Percentiles rank a stretch among this genome's conserved stretches.
Evolutionary conservation across 2,329 filamentous ascomycete genomes (phyloP).

Genomic region (Catunica adiposa): DNA sequence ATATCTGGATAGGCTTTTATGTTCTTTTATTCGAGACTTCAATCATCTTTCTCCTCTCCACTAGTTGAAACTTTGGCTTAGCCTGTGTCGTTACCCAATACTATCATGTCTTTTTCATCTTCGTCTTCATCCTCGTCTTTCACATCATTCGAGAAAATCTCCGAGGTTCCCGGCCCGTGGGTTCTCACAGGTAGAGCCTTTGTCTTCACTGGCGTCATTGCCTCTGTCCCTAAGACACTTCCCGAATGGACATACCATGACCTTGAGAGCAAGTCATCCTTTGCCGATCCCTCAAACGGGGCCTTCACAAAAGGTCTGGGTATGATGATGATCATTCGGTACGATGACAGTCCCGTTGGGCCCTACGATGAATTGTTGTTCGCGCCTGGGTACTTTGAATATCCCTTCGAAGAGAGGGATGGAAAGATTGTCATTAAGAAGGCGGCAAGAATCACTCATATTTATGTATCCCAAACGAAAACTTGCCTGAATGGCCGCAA

Average conservation of each 20-base stretch:
- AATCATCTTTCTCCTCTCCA: too few relatives aligned
- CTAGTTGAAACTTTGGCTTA: too few relatives aligned
- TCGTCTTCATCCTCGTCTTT: neutral
- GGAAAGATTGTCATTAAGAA: slow-evolving; percentile 21
- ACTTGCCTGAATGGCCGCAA: slow-evolving; percentile 36
- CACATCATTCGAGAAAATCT: neutral
- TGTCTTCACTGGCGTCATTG: slow-evolving; percentile 2
- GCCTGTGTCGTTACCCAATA: too few relatives aligned
- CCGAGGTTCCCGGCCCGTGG: slow-evolving; percentile 4
- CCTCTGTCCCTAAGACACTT: neutral
- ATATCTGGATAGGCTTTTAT: too few relatives aligned
- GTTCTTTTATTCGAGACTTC: too few relatives aligned
- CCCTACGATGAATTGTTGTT: slow-evolving; percentile 37
- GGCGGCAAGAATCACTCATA: slow-evolving; percentile 30
- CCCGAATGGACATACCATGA: slow-evolving; percentile 21
- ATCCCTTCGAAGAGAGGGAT: slow-evolving; percentile 23
- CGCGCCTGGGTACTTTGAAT: slow-evolving; percentile 30
- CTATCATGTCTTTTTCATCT: too few relatives aligned
- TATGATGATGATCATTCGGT: slow-evolving; percentile 35
- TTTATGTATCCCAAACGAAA: slow-evolving; percentile 36
- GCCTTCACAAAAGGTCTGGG: slow-evolving; percentile 28
- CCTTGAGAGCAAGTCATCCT: slow-evolving; percentile 28
- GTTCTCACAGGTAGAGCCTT: neutral
- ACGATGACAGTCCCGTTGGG: slow-evolving; percentile 33
- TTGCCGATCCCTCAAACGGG: slow-evolving; percentile 23